A percentile compares a stretch with the other conserved stretches of the same genome.
These are phyloP conservation scores for Tylopilus plumbeoviolaceoides DNA, from an alignment of 768 basidiomycete genomes.

Conservation along the genomic window DNA sequence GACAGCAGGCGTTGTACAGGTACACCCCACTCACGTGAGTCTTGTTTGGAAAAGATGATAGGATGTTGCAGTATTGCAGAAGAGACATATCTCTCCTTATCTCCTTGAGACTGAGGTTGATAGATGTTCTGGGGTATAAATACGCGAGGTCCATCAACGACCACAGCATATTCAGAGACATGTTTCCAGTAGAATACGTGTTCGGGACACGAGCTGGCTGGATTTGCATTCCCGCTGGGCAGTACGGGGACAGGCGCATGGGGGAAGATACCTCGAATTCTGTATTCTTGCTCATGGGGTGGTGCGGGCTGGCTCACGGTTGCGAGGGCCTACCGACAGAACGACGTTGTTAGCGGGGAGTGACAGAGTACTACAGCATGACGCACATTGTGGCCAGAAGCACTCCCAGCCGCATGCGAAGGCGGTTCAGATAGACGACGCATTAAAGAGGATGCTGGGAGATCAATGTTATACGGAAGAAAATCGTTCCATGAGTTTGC, in stretches of 20 bases:
- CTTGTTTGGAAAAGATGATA: slow-evolving; percentile 52
- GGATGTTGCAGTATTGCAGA: slow-evolving; percentile 55
- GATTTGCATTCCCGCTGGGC: not conserved
- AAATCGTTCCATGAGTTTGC: not conserved
- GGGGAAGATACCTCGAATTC: not conserved
- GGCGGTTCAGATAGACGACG: not conserved
- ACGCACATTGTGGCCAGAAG: not conserved
- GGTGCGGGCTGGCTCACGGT: not conserved
- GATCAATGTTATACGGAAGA: not conserved
- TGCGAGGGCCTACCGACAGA: not conserved
- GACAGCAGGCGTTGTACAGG: slow-evolving; percentile 54
- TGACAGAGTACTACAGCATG: not conserved
- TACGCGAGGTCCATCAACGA: slow-evolving; percentile 33
- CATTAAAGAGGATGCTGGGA: not conserved
- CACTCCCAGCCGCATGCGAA: not conserved
- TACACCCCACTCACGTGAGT: slow-evolving; percentile 56
- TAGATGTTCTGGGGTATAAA: slow-evolving; percentile 68
- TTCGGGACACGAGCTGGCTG: not conserved
- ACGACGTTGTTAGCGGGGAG: not conserved
- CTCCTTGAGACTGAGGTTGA: slow-evolving; percentile 65
- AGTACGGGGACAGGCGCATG: not conserved
- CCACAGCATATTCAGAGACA: not conserved
- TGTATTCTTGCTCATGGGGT: not conserved
- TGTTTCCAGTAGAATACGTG: slow-evolving; percentile 7
- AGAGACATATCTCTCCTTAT: slow-evolving; percentile 67